Base-by-base conservation (phyloP, 768 basidiomycete genomes). In the Kwoniella bestiolae region DNA sequence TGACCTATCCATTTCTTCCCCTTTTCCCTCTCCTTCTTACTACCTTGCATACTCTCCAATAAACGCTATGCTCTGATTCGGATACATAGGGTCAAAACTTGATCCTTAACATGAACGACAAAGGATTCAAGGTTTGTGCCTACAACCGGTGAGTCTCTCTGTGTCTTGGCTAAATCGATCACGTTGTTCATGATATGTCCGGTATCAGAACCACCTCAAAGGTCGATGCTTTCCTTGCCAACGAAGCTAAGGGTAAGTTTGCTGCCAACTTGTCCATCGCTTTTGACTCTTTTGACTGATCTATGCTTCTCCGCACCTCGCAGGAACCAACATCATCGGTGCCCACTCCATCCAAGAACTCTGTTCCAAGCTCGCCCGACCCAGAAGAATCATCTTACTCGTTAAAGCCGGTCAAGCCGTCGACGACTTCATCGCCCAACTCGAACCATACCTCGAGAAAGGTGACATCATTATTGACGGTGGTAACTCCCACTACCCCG, bases 401-500 rank as follows among this genome's bases (percentile, higher is more conserved):
- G 96, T 99, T 83, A 97, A 98, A 86, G 96, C 96, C 67, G 96
- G 96, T 66, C 81, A 87, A 65, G 95, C 96, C 71, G 96, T 99
- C 65, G 96, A 99, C 84, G 87, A 88, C 79, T 98, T 98, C 84
- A 99, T 99, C 83, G 68, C 68, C 49, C 91, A 92, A 83, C 90
- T 98, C 66, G 86, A 86, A 66, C 94, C 95, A 60, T 84, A 89
- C 82, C 90, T 99, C 72, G 94, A 97, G 81, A 82, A 88, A 78
- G 96, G 96, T 74, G 96, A 99, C 83, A 98, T 99, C 85, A 87
- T 99, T 85, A 97, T 99, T 74, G 96, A 99, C 82, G 96, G 96
- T 76, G 96, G 96, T 77, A 99, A 99, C 85, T 97, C 95, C 49
- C 94, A 98, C 83, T 99, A 91, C 85, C 96, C 96, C 67, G 96